Base-by-base conservation (phyloP, 129 eudicot species). In the Tagetes patula region DNA sequence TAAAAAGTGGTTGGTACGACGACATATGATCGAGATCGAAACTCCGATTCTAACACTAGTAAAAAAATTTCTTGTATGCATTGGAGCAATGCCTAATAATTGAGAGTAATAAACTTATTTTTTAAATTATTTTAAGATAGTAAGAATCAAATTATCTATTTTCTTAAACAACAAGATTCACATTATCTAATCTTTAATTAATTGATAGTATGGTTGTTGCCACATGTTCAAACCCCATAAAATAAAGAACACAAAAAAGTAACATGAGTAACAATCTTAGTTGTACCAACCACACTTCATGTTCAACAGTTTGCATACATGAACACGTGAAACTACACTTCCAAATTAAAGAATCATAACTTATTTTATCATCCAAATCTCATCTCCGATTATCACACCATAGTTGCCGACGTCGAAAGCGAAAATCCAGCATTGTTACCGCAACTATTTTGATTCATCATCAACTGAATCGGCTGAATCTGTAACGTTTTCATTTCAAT, bases 381-480 rank as follows among this genome's bases (percentile, higher is more conserved):
- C 36, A 43, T 49, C 30, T 13, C 30, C 27, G 41, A 37, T 20
- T 49, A 38, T 41, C 36, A 49, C 2, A 62, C 62, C 11, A 55
- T 62, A 64, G 47, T 62, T 41, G 59, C 49, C 3, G 37, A 70
- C 52, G 71, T 49, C 5, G 50, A 64, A 69, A 69, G 8, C 40
- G 70, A 47, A 70, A 38, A 59, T 7, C 30, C 38, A 30, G 38
- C 70, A 46, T 39, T 31, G 32, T 32, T 69, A 47, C 4, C 38
- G 65, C 45, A 45, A 46, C 12, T 58, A 27, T 47, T 69, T 48
- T 14, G 77, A 70, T 50, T 39, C 30, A 32, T 33, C 11, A 30
- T 65, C 72, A 52, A 39, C 8, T 78, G 80, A 74, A 85, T 77
- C 49, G 77, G 85, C 65, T 90, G 78, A 79, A 90, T 82, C 73